Evolutionary conservation across 371 early-diverging fungal species (phyloP).

Genomic region (Cokeromyces recurvatus): DNA sequence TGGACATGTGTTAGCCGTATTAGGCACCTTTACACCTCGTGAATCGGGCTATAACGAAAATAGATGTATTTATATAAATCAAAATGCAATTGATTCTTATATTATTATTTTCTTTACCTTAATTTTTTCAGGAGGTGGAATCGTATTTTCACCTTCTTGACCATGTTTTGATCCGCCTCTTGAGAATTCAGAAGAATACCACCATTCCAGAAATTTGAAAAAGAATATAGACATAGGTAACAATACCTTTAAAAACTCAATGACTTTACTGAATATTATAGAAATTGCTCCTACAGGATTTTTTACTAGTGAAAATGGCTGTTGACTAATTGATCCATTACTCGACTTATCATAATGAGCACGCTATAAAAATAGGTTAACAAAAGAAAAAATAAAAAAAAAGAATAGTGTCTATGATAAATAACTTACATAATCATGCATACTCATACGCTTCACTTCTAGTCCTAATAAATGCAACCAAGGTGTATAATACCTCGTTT

Average conservation of each 20-base stretch:
- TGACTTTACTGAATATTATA: slow-evolving; percentile 44
- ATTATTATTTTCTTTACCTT: slow-evolving; percentile 45
- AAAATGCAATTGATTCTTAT: too few species aligned
- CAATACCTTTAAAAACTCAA: slow-evolving; percentile 69
- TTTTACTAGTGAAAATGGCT: slow-evolving; percentile 12
- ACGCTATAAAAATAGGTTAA: slow-evolving; percentile 19
- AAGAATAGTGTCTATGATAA: not conserved
- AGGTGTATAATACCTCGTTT: slow-evolving; percentile 76
- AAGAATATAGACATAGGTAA: slow-evolving; percentile 89
- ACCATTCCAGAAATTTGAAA: slow-evolving; percentile 93
- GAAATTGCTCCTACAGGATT: slow-evolving; percentile 19
- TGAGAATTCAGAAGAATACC: slow-evolving; percentile 80
- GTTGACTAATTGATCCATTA: not conserved
- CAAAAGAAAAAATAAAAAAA: not conserved
- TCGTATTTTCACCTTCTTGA: slow-evolving; percentile 19
- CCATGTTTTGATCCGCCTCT: slow-evolving; percentile 32
- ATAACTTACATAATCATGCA: slow-evolving; percentile 73
- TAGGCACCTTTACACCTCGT: slow-evolving; percentile 71
- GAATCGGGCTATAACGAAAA: slow-evolving; percentile 63
- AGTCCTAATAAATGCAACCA: slow-evolving; percentile 74
- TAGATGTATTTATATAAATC: too few species aligned
- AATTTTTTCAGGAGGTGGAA: slow-evolving; percentile 64
- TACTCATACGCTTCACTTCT: slow-evolving; percentile 73
- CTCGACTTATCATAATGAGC: slow-evolving; percentile 34
- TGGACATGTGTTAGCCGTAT: slow-evolving; percentile 71